These are phyloP conservation scores for Afroboletus lepidellus DNA, from an alignment of 1,284 basidiomycete genomes.

Conservation along the genomic window DNA sequence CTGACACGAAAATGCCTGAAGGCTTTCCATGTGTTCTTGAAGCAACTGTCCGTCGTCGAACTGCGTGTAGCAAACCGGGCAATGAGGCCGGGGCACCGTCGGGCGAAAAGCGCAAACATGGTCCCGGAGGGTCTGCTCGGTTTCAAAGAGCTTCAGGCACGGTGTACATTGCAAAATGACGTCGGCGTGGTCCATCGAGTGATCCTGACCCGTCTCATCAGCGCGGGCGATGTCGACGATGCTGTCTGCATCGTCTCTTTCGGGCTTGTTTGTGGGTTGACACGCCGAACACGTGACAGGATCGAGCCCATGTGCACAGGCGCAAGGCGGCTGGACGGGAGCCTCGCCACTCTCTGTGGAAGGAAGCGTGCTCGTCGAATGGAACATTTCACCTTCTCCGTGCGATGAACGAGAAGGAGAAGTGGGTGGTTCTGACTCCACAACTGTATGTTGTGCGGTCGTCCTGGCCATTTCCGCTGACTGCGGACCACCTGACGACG, in stretches of 20 bases:
- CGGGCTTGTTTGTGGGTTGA: background rate
- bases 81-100: slow-evolving; percentile 18
- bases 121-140: slow-evolving; percentile 1
- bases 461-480: background rate
- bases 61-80: slow-evolving; percentile 21
- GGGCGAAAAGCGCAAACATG: slow-evolving; percentile 21
- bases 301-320: background rate
- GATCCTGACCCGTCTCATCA: background rate
- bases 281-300: slow-evolving; percentile 13
- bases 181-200: background rate
- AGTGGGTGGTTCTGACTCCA: background rate
- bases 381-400: slow-evolving; percentile 14
- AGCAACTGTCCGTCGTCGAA: slow-evolving; percentile 24
- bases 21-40: slow-evolving; percentile 19
- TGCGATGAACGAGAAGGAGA: slow-evolving; percentile 7
- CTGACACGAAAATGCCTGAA: slow-evolving; percentile 15
- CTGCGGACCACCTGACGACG: background rate
- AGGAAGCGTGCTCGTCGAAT: background rate
- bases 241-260: background rate
- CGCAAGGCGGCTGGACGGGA: background rate
- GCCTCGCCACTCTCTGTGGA: background rate
- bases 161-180: slow-evolving; percentile 13
- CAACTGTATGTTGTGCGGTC: background rate
- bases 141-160: slow-evolving; percentile 21
- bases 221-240: background rate